Evolutionary conservation across 257 asterid genomes (phyloP).

Genomic region (Anisodus acutangulus): DNA sequence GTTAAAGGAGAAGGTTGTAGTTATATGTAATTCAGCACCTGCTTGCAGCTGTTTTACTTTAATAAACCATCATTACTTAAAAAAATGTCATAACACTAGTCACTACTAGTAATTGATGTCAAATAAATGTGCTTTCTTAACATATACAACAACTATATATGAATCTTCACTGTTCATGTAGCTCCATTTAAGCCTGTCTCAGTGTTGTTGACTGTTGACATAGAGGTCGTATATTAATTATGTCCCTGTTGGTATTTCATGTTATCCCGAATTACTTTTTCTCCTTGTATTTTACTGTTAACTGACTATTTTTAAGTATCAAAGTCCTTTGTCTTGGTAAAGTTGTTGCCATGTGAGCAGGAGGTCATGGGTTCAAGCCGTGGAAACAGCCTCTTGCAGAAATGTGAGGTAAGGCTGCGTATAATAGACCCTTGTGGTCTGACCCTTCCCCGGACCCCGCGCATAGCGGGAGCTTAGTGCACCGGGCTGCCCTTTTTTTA

Average conservation of each 20-base stretch:
- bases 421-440: no score
- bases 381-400: no score
- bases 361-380: no score
- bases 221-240: background rate
- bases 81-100: background rate
- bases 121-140: background rate
- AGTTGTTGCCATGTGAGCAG: no score
- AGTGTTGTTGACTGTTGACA: background rate
- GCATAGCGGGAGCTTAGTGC: no score
- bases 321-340: background rate
- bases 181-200: background rate
- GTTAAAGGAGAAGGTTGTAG: background rate
- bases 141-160: background rate
- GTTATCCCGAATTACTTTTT: background rate
- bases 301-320: background rate
- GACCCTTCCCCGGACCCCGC: no score
- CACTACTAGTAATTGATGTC: background rate
- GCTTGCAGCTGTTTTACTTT: background rate
- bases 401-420: no score
- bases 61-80: background rate
- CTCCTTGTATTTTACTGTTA: constrained; percentile 11
- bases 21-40: background rate
- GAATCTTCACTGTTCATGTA: background rate
- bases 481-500: no score
- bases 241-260: background rate